These are phyloP conservation scores for Nannizziopsis barbatae DNA, from an alignment of 2,329 filamentous ascomycete genomes.

Conservation along the genomic window DNA sequence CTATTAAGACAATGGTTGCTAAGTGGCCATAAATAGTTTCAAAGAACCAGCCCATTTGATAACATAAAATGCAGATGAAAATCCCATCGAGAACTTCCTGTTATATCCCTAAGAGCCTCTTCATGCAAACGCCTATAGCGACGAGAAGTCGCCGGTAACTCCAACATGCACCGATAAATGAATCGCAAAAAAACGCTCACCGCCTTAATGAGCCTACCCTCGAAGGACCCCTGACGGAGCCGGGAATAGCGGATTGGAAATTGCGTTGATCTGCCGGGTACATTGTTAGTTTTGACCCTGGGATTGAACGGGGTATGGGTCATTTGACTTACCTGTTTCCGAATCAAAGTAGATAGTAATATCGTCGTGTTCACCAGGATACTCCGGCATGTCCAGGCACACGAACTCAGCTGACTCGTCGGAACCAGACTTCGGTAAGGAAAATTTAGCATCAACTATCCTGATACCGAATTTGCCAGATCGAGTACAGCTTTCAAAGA, in stretches of 20 bases:
- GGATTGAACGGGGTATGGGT: background rate
- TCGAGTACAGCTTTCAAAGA: constrained; percentile 57
- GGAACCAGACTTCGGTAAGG: constrained; percentile 52
- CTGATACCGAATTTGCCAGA: constrained; percentile 60
- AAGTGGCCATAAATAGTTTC: background rate
- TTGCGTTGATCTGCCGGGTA: constrained; percentile 25
- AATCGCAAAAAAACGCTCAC: constrained; percentile 17
- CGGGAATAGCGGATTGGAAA: constrained; percentile 31
- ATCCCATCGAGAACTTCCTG: background rate
- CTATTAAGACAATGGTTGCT: no score
- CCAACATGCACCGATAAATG: constrained; percentile 10
- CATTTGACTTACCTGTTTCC: constrained; percentile 53
- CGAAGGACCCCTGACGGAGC: constrained; percentile 30
- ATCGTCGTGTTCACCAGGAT: constrained; percentile 87
- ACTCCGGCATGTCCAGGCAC: constrained; percentile 75
- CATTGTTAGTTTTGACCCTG: background rate
- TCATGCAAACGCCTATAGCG: background rate
- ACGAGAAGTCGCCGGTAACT: background rate
- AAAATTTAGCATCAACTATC: constrained; percentile 84
- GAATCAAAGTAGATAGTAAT: constrained; percentile 75
- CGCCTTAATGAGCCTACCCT: constrained; percentile 34
- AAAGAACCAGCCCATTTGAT: background rate
- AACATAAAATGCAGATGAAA: constrained; percentile 2
- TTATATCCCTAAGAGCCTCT: constrained; percentile 1
- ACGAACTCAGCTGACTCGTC: constrained; percentile 58